phyloP scores from a whole-genome alignment of 345 rosid species.

The Turritis glabra region DNA sequence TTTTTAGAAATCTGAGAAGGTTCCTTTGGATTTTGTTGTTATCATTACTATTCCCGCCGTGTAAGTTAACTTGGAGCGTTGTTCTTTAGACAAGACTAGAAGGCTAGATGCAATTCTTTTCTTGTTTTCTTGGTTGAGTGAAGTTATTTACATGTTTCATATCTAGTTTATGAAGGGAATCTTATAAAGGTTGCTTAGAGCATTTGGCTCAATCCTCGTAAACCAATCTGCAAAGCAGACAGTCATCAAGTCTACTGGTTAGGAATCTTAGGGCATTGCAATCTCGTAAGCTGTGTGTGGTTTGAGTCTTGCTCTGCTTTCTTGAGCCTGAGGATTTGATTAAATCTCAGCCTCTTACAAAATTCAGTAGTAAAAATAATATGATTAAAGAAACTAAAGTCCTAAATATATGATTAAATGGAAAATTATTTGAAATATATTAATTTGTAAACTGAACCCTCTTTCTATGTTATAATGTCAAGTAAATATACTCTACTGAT shows the following conservation, averaged over 20 bases:
- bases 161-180: neutral
- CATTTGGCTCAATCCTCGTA: neutral
- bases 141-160: neutral
- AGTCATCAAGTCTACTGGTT: neutral
- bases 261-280: neutral
- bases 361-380: too few relatives aligned
- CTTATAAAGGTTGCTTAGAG: neutral
- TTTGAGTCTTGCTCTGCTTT: conserved; percentile 6
- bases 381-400: too few relatives aligned
- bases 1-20: neutral
- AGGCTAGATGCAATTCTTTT: neutral
- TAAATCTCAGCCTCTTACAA: neutral
- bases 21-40: neutral
- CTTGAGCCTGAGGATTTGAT: neutral
- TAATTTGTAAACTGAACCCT: too few relatives aligned
- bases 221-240: neutral
- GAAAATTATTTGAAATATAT: too few relatives aligned
- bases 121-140: conserved; percentile 1
- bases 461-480: too few relatives aligned
- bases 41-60: conserved; percentile 11
- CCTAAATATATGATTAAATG: too few relatives aligned
- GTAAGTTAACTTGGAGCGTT: conserved; percentile 13
- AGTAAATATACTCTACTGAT: too few relatives aligned
- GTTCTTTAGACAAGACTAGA: conserved; percentile 15
- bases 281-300: neutral